Evolutionary conservation across 1,139 yeast genomes (phyloP), one percentile per base, ranked within the genome.

Genomic region (Suhomyces bribrorum): DNA sequence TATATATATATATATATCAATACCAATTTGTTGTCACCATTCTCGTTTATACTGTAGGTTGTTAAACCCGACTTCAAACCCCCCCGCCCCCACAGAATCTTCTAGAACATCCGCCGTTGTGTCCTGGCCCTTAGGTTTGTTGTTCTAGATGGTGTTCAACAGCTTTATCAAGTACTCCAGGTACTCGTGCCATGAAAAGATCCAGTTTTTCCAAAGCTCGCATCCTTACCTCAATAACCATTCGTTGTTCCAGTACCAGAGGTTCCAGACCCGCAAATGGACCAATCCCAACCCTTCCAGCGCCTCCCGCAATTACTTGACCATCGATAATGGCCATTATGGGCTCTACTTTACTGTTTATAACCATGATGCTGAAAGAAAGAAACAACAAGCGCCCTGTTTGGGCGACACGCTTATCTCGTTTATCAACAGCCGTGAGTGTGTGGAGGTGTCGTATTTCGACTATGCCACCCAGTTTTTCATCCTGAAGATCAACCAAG

Each of bases 311-410:
- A 49, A 54, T 27, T 64, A 57, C 45, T 55, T 69, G 41, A 55
- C 60, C 11, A 64, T 72, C 12, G 66, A 63, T 34, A 48, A 55
- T 26, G 77, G 77, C 12, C 77, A 72, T 43, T 72, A 70, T 49
- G 77, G 77, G 0, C 53, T 72, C 29, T 72, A 72, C 49, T 72
- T 60, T 44, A 61, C 74, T 7, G 65, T 72, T 36, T 69, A 66
- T 50, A 67, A 64, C 46, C 66, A 64, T 33, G 77, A 72, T 40
- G 58, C 56, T 14, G 66, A 57, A 32, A 49, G 46, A 40, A 45
- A 52, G 33, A 41, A 45, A 16, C 24, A 22, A 13, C 36, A 42
- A 14, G 32, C 40, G 14, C 38, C 35, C 6, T 35, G 32, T 18
- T 36, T 39, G 14, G 32, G 45, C n/a, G 48, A 46, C 17, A 47